Percentiles rank a stretch among this genome's conserved stretches.
These are phyloP conservation scores for Forsythia suspensa DNA, from an alignment of 257 asterid species.

Conservation along the genomic window DNA sequence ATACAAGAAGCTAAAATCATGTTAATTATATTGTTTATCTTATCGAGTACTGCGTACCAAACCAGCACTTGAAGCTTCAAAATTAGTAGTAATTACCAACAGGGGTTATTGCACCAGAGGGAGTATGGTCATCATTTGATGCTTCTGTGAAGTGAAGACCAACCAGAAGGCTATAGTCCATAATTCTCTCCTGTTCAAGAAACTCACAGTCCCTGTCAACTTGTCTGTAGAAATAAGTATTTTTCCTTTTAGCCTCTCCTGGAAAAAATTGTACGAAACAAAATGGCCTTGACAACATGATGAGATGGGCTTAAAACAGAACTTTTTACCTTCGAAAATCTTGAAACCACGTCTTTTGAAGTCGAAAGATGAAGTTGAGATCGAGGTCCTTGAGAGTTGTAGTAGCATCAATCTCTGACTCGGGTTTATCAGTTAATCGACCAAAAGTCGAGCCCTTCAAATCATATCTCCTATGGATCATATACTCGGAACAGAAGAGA, in stretches of 20 bases:
- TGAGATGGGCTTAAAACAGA: neutral
- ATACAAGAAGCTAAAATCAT: no score
- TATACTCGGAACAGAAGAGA: slow-evolving; percentile 72
- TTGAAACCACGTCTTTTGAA: slow-evolving; percentile 85
- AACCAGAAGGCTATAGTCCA: slow-evolving; percentile 81
- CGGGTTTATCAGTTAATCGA: slow-evolving; percentile 82
- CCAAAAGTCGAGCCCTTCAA: slow-evolving; percentile 94
- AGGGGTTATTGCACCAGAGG: slow-evolving; percentile 41
- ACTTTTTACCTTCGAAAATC: slow-evolving; percentile 62
- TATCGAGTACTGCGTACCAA: neutral
- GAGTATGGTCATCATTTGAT: slow-evolving; percentile 36
- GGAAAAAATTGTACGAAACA: neutral
- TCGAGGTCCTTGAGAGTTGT: slow-evolving; percentile 93
- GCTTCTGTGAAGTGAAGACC: slow-evolving; percentile 68
- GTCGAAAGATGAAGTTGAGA: slow-evolving; percentile 73
- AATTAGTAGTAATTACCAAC: slow-evolving; percentile 31
- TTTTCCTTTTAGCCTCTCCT: neutral
- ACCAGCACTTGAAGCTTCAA: neutral
- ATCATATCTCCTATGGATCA: slow-evolving; percentile 75
- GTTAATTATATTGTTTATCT: neutral
- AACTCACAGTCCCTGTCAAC: slow-evolving; percentile 72
- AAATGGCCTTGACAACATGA: neutral
- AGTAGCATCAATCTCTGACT: slow-evolving; percentile 78
- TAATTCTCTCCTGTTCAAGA: slow-evolving; percentile 72
- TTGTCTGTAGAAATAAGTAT: slow-evolving; percentile 46